Conservation (phyloP, 208 protist genomes). For the Acanthamoeba healyi region DNA sequence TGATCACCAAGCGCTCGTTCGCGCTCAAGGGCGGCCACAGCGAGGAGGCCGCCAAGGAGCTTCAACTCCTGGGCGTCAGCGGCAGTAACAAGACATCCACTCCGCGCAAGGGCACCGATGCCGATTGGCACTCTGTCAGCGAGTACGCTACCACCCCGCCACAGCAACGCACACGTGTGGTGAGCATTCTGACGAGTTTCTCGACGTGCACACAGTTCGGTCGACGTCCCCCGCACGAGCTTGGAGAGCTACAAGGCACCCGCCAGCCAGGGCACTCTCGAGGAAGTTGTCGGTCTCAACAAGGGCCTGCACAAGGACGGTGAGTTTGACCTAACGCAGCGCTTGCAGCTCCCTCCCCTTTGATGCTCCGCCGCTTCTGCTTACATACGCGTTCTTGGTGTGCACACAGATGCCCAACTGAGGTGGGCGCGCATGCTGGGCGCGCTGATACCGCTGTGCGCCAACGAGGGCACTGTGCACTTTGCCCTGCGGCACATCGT, state of each 20-base stretch:
- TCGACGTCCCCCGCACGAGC: background rate
- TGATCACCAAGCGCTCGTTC: constrained; percentile 54
- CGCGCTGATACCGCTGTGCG: constrained; percentile 37
- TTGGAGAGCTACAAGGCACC: constrained; percentile 4
- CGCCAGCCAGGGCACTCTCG: constrained; percentile 24
- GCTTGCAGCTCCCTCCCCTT: background rate
- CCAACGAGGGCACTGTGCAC: constrained; percentile 35
- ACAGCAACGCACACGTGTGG: background rate
- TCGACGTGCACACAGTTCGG: background rate
- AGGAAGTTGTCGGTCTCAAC: constrained; percentile 14
- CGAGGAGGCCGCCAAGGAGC: constrained; percentile 1
- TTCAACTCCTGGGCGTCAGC: constrained; percentile 12
- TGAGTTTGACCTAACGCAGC: background rate
- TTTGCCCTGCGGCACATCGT: constrained; percentile 55
- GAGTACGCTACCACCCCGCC: background rate
- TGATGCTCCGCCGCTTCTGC: background rate
- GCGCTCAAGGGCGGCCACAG: constrained; percentile 55
- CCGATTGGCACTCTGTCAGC: constrained; percentile 48
- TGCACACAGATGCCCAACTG: background rate
- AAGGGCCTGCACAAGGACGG: constrained; percentile 54
- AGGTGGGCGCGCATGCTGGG: constrained; percentile 46
- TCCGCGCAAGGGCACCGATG: background rate
- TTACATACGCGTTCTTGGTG: background rate
- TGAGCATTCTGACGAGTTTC: background rate
- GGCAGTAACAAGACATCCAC: background rate